phyloP scores from a whole-genome alignment of 2,329 filamentous ascomycete species.

The Phyllosticta citriasiana region DNA sequence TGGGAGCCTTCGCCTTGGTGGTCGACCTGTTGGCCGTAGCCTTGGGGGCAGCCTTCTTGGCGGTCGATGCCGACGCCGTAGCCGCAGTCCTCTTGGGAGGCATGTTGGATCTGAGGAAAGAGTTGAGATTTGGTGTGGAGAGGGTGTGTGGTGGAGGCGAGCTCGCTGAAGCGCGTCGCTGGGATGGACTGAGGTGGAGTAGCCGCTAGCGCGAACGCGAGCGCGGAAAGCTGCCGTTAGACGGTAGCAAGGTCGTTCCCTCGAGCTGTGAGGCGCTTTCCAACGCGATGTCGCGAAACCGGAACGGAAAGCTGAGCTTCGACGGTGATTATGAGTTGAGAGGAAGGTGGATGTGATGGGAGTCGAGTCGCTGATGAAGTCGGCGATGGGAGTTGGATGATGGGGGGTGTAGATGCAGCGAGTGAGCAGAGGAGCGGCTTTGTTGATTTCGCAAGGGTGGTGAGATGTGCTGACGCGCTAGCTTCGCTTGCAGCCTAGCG shows the following conservation, averaged over 20 bases:
- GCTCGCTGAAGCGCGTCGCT: background rate
- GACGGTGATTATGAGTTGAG: background rate
- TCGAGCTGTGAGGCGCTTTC: background rate
- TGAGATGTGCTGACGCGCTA: slow-evolving; percentile 1
- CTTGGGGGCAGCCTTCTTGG: slow-evolving; percentile 13
- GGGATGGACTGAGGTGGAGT: background rate
- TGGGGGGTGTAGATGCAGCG: background rate
- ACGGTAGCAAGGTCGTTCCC: background rate
- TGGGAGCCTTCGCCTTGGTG: slow-evolving; percentile 11
- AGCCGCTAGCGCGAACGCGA: slow-evolving; percentile 6
- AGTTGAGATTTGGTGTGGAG: background rate
- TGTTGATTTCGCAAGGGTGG: slow-evolving; percentile 6
- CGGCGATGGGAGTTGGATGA: slow-evolving; percentile 1
- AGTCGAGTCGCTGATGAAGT: background rate
- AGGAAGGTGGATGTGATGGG: background rate
- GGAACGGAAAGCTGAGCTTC: background rate
- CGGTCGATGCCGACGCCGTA: background rate
- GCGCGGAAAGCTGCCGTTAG: slow-evolving; percentile 4
- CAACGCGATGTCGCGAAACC: background rate
- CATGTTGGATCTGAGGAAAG: background rate
- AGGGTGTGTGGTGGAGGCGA: background rate
- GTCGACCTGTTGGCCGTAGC: slow-evolving; percentile 20
- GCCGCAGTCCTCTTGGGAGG: slow-evolving; percentile 7
- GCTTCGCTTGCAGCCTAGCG: background rate
- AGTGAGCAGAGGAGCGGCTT: background rate